Conservation (phyloP, 306 rosid genomes). For the Ormosia emarginata region DNA sequence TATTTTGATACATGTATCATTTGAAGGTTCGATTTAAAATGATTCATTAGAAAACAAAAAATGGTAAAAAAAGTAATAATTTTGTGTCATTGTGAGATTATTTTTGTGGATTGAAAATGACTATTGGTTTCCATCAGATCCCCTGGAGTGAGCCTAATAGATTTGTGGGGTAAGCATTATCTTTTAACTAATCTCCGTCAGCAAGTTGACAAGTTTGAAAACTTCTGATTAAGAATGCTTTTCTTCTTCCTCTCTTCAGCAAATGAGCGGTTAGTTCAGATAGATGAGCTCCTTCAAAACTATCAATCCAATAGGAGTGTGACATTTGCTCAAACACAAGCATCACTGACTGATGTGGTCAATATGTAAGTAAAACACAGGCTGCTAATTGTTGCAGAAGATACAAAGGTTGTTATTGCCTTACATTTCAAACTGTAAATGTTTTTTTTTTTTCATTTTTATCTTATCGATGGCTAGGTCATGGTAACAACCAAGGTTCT, state of each 20-base stretch:
- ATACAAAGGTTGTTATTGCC: not conserved
- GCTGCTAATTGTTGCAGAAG: constrained; percentile 22
- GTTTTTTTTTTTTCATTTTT: not conserved
- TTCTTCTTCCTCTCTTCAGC: constrained; percentile 31
- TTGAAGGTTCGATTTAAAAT: too few relatives aligned
- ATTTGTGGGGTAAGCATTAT: too few relatives aligned
- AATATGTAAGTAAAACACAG: constrained; percentile 26
- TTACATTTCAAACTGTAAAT: constrained; percentile 27
- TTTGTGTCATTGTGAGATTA: too few relatives aligned
- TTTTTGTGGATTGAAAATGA: too few relatives aligned
- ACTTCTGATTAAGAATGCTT: not conserved
- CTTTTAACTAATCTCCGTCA: too few relatives aligned
- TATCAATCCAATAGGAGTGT: constrained; percentile 7
- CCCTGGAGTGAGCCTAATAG: too few relatives aligned
- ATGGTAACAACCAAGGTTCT: too few relatives aligned
- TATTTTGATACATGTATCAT: too few relatives aligned
- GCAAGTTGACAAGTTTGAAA: constrained; percentile 10
- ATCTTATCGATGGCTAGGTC: too few relatives aligned
- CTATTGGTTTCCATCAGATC: too few relatives aligned
- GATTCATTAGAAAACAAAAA: too few relatives aligned
- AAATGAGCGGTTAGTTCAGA: constrained; percentile 25
- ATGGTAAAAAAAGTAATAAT: too few relatives aligned
- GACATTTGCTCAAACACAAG: constrained; percentile 15
- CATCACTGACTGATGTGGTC: constrained; percentile 14
- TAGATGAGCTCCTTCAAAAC: constrained; percentile 22